Conservation (phyloP, 768 basidiomycete species). For the Russula earlei region DNA sequence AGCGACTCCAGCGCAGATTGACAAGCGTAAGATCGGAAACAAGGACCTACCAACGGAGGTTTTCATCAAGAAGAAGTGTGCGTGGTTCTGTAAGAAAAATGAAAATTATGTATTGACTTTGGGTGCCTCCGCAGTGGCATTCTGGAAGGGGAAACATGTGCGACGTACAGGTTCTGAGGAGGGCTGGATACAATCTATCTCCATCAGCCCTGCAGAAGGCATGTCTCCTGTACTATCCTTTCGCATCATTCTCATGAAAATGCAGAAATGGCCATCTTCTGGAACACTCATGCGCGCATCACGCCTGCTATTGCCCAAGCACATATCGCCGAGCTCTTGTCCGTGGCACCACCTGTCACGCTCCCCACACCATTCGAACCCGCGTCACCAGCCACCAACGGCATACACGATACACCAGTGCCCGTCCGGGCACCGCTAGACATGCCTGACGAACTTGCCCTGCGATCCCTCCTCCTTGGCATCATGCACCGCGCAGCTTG, state of each 20-base stretch:
- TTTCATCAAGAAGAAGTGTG: slow-evolving; percentile 69
- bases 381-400: slow-evolving; percentile 23
- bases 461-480: slow-evolving; percentile 62
- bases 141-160: slow-evolving; percentile 62
- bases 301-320: slow-evolving; percentile 41
- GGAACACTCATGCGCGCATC: slow-evolving; percentile 69
- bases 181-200: slow-evolving; percentile 44
- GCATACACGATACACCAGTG: neutral
- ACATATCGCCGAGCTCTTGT: slow-evolving; percentile 47
- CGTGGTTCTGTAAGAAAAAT: slow-evolving; percentile 24
- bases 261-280: slow-evolving; percentile 65
- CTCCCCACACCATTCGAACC: slow-evolving; percentile 21
- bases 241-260: no score
- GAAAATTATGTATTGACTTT: neutral
- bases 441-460: slow-evolving; percentile 59
- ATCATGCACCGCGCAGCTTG: slow-evolving; percentile 52
- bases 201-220: slow-evolving; percentile 67
- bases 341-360: slow-evolving; percentile 38
- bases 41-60: slow-evolving; percentile 67
- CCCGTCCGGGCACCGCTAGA: slow-evolving; percentile 37
- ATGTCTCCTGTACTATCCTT: slow-evolving; percentile 15
- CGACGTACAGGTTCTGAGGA: slow-evolving; percentile 43
- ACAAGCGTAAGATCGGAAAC: slow-evolving; percentile 53
- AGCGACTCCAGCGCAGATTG: slow-evolving; percentile 47
- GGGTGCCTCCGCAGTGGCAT: slow-evolving; percentile 41